phyloP scores from a whole-genome alignment of 257 asterid genomes.

The Primulina tabacum region DNA sequence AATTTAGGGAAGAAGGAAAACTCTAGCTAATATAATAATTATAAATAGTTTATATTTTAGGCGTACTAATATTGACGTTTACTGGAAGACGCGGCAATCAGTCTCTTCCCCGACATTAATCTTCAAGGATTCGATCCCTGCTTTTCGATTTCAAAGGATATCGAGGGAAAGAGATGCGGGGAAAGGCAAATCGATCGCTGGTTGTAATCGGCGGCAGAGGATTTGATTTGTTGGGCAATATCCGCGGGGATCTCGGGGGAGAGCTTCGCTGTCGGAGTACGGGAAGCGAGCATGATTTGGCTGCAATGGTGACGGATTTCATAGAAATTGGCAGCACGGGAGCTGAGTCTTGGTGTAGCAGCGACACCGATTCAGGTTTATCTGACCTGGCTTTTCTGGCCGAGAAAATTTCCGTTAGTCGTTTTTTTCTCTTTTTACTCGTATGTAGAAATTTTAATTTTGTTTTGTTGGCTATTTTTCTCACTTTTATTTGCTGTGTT shows the following conservation, averaged over 20 bases:
- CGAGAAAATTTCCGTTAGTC: constrained; percentile 44
- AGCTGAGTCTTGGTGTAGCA: constrained; percentile 37
- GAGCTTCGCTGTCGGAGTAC: constrained; percentile 30
- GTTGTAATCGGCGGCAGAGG: constrained; percentile 27
- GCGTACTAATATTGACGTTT: neutral
- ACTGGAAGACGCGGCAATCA: neutral
- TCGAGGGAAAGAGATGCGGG: constrained; percentile 18
- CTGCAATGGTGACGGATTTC: constrained; percentile 44
- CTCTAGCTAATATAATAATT: too few species aligned
- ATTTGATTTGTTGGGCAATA: constrained; percentile 12
- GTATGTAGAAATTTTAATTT: too few species aligned
- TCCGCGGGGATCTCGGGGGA: constrained; percentile 25
- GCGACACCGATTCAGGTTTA: constrained; percentile 42
- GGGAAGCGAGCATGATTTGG: constrained; percentile 47
- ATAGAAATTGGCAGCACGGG: constrained; percentile 38
- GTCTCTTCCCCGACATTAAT: neutral
- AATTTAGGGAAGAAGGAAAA: too few species aligned
- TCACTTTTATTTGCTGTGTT: neutral
- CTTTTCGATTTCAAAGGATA: neutral
- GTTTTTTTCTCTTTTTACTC: neutral
- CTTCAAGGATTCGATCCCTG: neutral
- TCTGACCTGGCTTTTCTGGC: constrained; percentile 39
- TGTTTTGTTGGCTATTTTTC: neutral
- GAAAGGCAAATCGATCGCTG: constrained; percentile 19
- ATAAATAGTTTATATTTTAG: too few species aligned